A percentile compares a stretch with the other conserved stretches of the same genome.
Evolutionary conservation across 2,329 filamentous ascomycete species (phyloP).

Genomic region (Pochonia chlamydosporia): DNA sequence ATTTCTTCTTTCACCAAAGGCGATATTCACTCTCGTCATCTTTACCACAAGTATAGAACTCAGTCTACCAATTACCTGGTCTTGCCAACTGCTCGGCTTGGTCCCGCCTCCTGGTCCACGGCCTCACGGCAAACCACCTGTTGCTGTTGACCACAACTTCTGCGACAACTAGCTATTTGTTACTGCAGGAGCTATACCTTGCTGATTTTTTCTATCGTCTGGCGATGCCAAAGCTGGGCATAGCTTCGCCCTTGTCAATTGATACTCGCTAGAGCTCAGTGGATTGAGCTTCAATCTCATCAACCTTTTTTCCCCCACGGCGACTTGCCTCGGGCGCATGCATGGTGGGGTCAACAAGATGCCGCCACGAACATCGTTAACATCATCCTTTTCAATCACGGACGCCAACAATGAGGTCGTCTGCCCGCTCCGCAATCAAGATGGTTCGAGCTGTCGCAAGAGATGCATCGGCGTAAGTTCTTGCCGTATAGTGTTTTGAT

Average conservation of each 20-base stretch:
- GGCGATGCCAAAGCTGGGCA: neutral
- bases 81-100: too few species aligned
- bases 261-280: neutral
- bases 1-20: too few species aligned
- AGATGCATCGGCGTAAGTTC: slow-evolving; percentile 92
- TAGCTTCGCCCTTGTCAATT: neutral
- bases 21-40: too few species aligned
- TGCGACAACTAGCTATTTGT: neutral
- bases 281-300: neutral
- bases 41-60: too few species aligned
- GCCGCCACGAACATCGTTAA: slow-evolving; percentile 83
- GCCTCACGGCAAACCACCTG: neutral
- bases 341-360: slow-evolving; percentile 57
- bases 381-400: slow-evolving; percentile 85
- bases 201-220: neutral
- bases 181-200: neutral
- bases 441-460: slow-evolving; percentile 95
- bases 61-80: too few species aligned
- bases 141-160: neutral
- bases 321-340: slow-evolving; percentile 1
- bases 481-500: neutral
- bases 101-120: neutral
- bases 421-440: slow-evolving; percentile 90
- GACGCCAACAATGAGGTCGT: slow-evolving; percentile 95
- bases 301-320: neutral